A percentile compares a stretch with the other conserved stretches of the same genome.
Conservation (phyloP, 2,329 filamentous ascomycete genomes). For the Beauveria brongniartii region DNA sequence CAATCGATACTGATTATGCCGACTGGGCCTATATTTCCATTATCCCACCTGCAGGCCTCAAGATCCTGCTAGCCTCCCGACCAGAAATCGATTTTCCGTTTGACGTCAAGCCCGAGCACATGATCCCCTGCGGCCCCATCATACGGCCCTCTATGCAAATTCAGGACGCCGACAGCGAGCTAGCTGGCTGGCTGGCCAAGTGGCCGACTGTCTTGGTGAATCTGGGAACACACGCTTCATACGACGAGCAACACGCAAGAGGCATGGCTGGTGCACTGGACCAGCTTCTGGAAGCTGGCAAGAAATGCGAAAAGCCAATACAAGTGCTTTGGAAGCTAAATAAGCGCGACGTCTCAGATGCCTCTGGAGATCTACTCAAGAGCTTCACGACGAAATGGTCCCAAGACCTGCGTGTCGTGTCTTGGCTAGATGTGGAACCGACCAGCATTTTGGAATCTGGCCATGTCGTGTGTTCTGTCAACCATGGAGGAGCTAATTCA, state of each 20-base stretch:
- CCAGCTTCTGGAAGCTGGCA: background rate
- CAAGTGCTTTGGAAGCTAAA: constrained; percentile 26
- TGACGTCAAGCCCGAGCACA: constrained; percentile 28
- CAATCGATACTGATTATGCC: constrained; percentile 1
- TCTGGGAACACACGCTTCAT: constrained; percentile 32
- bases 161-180: constrained; percentile 30
- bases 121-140: constrained; percentile 34
- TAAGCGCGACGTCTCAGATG: constrained; percentile 14
- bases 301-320: background rate
- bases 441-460: constrained; percentile 27
- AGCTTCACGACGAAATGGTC: constrained; percentile 14
- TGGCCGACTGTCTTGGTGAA: constrained; percentile 39
- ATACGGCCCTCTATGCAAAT: constrained; percentile 29
- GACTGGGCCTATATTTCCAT: constrained; percentile 8
- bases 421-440: constrained; percentile 26
- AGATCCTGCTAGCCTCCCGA: background rate
- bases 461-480: constrained; percentile 25
- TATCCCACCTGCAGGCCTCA: background rate
- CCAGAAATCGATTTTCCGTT: constrained; percentile 22
- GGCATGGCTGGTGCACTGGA: constrained; percentile 21
- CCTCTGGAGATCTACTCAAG: constrained; percentile 11
- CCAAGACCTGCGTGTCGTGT: constrained; percentile 17
- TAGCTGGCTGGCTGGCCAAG: constrained; percentile 33
- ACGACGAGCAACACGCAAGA: constrained; percentile 16
- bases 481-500: constrained; percentile 33